Evolutionary conservation across 179 eudicot species (phyloP).

Genomic region (Drosera spatulata): DNA sequence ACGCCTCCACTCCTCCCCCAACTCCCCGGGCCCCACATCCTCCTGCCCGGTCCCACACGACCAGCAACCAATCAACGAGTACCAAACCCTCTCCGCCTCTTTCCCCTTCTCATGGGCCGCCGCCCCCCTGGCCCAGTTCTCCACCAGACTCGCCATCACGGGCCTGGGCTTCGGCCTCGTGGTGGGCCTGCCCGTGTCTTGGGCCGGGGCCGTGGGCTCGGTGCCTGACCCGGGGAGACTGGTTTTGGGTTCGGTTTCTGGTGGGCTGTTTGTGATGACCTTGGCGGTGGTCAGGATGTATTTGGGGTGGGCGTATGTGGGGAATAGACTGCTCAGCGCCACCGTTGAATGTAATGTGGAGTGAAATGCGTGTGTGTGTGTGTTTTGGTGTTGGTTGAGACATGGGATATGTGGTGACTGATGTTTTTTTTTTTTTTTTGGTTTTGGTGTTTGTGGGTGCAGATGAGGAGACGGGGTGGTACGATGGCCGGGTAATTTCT

Average conservation of each 20-base stretch:
- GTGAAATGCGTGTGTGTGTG: background rate
- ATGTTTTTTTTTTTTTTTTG: background rate
- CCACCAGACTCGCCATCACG: conserved; percentile 40
- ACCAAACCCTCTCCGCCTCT: conserved; percentile 55
- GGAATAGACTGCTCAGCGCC: conserved; percentile 88
- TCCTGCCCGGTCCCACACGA: conserved; percentile 71
- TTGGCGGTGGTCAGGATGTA: conserved; percentile 86
- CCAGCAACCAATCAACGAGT: conserved; percentile 86
- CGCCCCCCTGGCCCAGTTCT: conserved; percentile 37
- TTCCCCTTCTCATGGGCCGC: conserved; percentile 82
- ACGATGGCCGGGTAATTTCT: conserved; percentile 76
- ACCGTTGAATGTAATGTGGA: conserved; percentile 69
- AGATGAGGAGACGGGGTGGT: conserved; percentile 99
- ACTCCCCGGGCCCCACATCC: too few relatives aligned
- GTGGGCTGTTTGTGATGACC: conserved; percentile 56
- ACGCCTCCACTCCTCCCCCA: too few relatives aligned
- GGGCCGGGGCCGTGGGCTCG: conserved; percentile 54
- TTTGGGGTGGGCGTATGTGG: conserved; percentile 99
- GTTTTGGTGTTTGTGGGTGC: conserved; percentile 17
- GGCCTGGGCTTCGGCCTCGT: conserved; percentile 55
- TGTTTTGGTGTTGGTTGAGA: conserved; percentile 1
- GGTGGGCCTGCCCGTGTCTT: conserved; percentile 74
- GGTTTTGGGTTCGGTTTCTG: conserved; percentile 39
- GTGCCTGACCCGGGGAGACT: conserved; percentile 42
- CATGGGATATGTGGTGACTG: conserved; percentile 4